Conservation (phyloP, 305 asterid genomes). For the Withania somnifera region DNA sequence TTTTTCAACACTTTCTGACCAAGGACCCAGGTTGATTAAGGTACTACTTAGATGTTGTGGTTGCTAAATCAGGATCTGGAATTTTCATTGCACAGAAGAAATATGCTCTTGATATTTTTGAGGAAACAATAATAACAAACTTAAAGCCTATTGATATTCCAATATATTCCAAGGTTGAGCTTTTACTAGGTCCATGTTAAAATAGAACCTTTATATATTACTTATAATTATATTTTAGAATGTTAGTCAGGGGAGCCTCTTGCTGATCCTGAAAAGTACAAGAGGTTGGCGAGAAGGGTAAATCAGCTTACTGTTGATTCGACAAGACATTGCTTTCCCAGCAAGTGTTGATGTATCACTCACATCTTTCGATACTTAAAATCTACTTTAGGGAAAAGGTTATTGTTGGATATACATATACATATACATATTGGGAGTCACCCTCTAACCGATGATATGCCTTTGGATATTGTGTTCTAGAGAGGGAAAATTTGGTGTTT, state of each 20-base stretch:
- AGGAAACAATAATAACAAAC: background rate
- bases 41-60: background rate
- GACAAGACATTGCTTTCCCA: background rate
- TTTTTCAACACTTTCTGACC: background rate
- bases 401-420: background rate
- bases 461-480: background rate
- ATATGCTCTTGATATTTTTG: background rate
- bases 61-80: background rate
- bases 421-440: too few species aligned
- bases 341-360: background rate
- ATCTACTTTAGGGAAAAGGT: background rate
- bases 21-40: background rate
- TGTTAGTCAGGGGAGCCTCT: background rate
- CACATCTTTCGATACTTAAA: background rate
- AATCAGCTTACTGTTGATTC: background rate
- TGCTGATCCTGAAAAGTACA: background rate
- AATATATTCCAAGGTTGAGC: background rate
- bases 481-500: background rate
- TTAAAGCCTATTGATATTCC: background rate
- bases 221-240: background rate
- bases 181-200: background rate
- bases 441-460: background rate
- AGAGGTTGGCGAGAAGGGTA: background rate
- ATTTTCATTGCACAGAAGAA: background rate
- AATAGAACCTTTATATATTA: background rate